Conservation (phyloP, 305 asterid genomes). For the Solanum hybrid region DNA sequence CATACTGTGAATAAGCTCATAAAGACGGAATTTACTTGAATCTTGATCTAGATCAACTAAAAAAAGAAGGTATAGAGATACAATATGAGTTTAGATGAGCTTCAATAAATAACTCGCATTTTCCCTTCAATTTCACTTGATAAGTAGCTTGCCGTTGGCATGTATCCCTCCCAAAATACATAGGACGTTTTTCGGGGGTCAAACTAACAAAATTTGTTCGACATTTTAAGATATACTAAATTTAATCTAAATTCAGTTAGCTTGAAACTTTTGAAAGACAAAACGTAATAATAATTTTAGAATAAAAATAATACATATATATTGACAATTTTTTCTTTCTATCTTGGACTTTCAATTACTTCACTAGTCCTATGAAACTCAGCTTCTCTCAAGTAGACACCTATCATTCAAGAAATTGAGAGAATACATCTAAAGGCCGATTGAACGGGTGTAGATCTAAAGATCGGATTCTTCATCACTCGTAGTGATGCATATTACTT, state of each 20-base stretch:
- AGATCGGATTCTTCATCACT: background rate
- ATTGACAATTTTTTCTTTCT: background rate
- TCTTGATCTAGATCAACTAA: background rate
- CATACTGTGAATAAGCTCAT: background rate
- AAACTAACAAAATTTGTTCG: no score
- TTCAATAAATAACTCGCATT: background rate
- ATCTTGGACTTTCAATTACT: background rate
- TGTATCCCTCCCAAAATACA: no score
- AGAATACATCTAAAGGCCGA: background rate
- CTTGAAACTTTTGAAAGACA: no score
- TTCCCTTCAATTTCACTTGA: no score
- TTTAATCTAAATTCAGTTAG: no score
- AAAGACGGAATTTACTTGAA: background rate
- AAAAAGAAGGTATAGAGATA: background rate
- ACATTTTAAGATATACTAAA: background rate
- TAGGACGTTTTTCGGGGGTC: background rate
- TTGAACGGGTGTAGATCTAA: background rate
- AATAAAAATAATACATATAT: no score
- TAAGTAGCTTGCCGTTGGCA: no score
- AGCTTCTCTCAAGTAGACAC: background rate
- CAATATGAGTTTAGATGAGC: background rate
- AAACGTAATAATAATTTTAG: background rate
- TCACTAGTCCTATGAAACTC: background rate
- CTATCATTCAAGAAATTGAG: background rate
- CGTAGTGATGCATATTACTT: background rate